Evolutionary conservation across 169 alveolate genomes (phyloP).

Genomic region (Perkinsus marinus): DNA sequence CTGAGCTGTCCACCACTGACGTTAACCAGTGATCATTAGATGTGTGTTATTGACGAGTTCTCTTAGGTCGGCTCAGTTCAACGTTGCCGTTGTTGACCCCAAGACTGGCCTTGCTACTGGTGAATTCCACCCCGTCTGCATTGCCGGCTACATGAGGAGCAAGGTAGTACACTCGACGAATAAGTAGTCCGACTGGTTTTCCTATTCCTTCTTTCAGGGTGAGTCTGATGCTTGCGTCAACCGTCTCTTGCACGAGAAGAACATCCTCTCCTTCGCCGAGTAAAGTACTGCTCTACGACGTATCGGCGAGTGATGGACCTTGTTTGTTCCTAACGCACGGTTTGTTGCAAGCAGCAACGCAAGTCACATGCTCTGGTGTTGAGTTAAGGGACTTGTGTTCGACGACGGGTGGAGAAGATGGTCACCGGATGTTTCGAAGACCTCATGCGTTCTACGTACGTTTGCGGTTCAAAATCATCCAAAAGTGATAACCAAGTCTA

Average conservation of each 20-base stretch:
- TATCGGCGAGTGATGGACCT: neutral
- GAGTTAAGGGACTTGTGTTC: neutral
- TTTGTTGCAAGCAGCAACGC: neutral
- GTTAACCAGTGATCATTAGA: too few relatives aligned
- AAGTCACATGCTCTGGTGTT: neutral
- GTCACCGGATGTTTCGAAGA: neutral
- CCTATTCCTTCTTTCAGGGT: slow-evolving; percentile 30
- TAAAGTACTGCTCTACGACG: slow-evolving; percentile 5
- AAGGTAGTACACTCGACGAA: slow-evolving; percentile 9
- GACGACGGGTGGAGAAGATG: neutral
- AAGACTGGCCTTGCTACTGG: slow-evolving; percentile 66
- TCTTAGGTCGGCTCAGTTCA: slow-evolving; percentile 50
- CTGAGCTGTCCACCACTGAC: too few relatives aligned
- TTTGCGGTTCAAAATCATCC: neutral
- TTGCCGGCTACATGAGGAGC: slow-evolving; percentile 75
- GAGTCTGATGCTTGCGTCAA: slow-evolving; percentile 81
- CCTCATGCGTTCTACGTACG: neutral
- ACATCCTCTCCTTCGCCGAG: slow-evolving; percentile 56
- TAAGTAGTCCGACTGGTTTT: neutral
- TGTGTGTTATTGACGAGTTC: neutral
- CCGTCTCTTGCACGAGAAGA: slow-evolving; percentile 73
- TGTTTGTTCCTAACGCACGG: neutral
- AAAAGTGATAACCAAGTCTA: neutral
- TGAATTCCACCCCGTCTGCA: slow-evolving; percentile 60
- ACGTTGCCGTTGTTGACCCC: slow-evolving; percentile 55